These are phyloP conservation scores for Durusdinium trenchii DNA, from an alignment of 73 alveolate genomes.

Conservation along the genomic window DNA sequence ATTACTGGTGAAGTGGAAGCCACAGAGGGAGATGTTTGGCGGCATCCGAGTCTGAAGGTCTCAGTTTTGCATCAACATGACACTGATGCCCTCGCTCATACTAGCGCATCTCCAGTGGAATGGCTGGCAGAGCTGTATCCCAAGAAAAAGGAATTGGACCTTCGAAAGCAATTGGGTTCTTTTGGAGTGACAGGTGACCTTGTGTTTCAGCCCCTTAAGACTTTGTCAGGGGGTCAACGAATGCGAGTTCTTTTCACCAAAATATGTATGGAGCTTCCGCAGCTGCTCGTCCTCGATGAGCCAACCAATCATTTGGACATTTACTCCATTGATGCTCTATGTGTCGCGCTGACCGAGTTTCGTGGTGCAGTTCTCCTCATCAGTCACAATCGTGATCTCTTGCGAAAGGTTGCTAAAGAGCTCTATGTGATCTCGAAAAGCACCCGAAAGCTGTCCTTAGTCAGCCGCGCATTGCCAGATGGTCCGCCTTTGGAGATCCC, in stretches of 20 bases:
- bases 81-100: slow-evolving; percentile 52
- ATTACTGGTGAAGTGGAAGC: slow-evolving; percentile 95
- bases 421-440: slow-evolving; percentile 64
- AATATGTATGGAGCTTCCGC: slow-evolving; percentile 98
- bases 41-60: slow-evolving; percentile 66
- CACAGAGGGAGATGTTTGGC: slow-evolving; percentile 70
- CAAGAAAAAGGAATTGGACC: slow-evolving; percentile 52
- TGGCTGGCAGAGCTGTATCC: slow-evolving; percentile 17
- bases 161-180: slow-evolving; percentile 64
- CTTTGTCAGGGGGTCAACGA: slow-evolving; percentile 99
- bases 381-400: slow-evolving; percentile 66
- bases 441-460: slow-evolving; percentile 12
- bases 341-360: slow-evolving; percentile 37
- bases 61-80: slow-evolving; percentile 72
- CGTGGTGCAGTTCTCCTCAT: slow-evolving; percentile 75
- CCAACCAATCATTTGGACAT: slow-evolving; percentile 99
- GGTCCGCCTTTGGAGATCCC: slow-evolving; percentile 77
- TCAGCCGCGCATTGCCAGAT: slow-evolving; percentile 74
- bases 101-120: neutral
- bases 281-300: slow-evolving; percentile 99
- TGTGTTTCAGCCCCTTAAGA: slow-evolving; percentile 96
- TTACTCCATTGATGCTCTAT: slow-evolving; percentile 62
- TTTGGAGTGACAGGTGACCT: slow-evolving; percentile 71
- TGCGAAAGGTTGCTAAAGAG: slow-evolving; percentile 77
- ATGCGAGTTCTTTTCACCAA: slow-evolving; percentile 99